Base-by-base conservation (phyloP, 2,329 filamentous ascomycete genomes). In the Cercospora citrullina region DNA sequence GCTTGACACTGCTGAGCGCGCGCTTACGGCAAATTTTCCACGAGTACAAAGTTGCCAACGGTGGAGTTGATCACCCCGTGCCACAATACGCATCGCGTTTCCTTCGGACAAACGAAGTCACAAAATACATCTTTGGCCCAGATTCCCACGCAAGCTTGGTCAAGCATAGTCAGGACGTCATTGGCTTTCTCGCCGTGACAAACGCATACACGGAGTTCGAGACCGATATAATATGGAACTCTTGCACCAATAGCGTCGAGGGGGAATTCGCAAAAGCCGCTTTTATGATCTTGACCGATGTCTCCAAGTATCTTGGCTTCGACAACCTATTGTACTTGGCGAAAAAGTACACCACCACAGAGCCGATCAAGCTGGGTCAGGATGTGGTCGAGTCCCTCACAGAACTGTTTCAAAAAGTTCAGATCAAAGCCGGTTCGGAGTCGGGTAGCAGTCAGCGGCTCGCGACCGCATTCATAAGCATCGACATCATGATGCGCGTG, bases 111-210 rank as follows among this genome's bases (percentile, higher is more conserved):
- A 90, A 90, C 45, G 88, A 89, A 63, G 83, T 98, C 28, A 87
- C 96, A 26, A 88, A 93, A 68, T 98, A 97, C 79, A 89, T 99
- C 57, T 87, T 97, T 62, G 92, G 94, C 1, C 89, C 94, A 14
- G 93, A 93, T 65, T 97, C 94, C 33, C 95, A 98, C 75, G 93
- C 94, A 1, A 93, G 97, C 76, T 88, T 98, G 63, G 95, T 96
- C 21, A 85, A 86, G 39, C 89, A 93, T 72, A 92, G 92, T 75
- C 85, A 86, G 48, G 96, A 97, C 71, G 91, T 98, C 63, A 84
- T 97, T 59, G 92, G 92, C 0, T 98, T 98, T 75, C 83, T 98
- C 62, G 87, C 93, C 23, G 91, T 95, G 14, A 95, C 92, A 0
- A 85, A 85, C 64, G 90, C 88, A 14, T 97, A 94, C 79, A 87